phyloP scores from a whole-genome alignment of 2,329 filamentous ascomycete species.

The Conoideocrella luteorostrata region DNA sequence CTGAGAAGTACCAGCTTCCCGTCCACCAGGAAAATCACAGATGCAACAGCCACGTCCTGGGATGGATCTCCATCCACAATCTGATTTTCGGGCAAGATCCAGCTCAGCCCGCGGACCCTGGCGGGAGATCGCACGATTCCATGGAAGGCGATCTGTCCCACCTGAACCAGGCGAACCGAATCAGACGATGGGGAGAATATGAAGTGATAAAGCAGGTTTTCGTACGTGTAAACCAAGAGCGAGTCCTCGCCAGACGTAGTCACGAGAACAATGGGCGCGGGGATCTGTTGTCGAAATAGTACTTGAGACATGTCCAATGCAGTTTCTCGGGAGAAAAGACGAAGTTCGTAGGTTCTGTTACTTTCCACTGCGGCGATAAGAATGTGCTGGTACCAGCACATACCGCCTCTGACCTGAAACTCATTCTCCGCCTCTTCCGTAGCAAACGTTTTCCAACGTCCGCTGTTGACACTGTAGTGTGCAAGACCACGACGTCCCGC shows the following conservation, averaged over 20 bases:
- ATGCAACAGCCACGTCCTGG: conserved; percentile 88
- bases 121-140: conserved; percentile 92
- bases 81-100: conserved; percentile 90
- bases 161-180: conserved; percentile 72
- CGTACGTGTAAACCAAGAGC: conserved; percentile 91
- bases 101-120: conserved; percentile 86
- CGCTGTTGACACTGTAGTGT: conserved; percentile 91
- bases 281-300: conserved; percentile 70
- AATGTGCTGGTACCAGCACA: conserved; percentile 98
- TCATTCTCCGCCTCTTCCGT: conserved; percentile 77
- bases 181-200: conserved; percentile 70
- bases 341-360: conserved; percentile 73
- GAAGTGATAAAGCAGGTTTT: conserved; percentile 93
- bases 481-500: conserved; percentile 87
- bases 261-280: conserved; percentile 82
- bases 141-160: conserved; percentile 97
- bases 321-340: conserved; percentile 86
- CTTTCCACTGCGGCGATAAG: conserved; percentile 89
- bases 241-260: conserved; percentile 90
- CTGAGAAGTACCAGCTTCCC: conserved; percentile 91
- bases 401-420: conserved; percentile 87
- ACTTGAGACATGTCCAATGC: conserved; percentile 66
- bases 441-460: conserved; percentile 91
- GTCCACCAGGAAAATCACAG: conserved; percentile 92
- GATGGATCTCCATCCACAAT: conserved; percentile 87